A percentile compares a stretch with the other conserved stretches of the same genome.
Evolutionary conservation across 768 basidiomycete genomes (phyloP).

Genomic region (Mycena rosella): DNA sequence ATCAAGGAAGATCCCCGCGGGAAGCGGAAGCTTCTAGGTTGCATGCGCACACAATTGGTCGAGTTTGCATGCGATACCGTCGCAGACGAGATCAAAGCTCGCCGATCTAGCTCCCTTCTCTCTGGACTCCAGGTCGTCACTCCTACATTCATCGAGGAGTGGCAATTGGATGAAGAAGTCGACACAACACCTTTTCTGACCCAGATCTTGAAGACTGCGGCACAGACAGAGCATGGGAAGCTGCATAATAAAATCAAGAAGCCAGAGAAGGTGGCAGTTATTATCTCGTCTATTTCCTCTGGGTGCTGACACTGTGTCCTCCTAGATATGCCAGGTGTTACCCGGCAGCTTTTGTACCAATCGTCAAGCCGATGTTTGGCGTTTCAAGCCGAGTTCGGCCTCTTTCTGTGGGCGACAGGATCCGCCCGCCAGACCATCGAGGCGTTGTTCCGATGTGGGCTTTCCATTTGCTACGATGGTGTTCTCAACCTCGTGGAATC

Average conservation of each 20-base stretch:
- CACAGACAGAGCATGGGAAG: slow-evolving; percentile 11
- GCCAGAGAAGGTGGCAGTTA: neutral
- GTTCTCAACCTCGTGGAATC: slow-evolving; percentile 23
- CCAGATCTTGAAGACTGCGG: slow-evolving; percentile 1
- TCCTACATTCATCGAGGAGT: slow-evolving; percentile 2
- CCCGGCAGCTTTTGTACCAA: neutral
- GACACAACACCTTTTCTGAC: slow-evolving; percentile 5
- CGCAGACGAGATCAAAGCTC: neutral
- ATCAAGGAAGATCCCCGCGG: slow-evolving; percentile 2
- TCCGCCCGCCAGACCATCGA: slow-evolving; percentile 31
- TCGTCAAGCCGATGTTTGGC: slow-evolving; percentile 20
- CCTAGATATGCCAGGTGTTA: slow-evolving; percentile 18
- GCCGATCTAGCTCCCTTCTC: neutral
- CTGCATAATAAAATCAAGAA: slow-evolving; percentile 5
- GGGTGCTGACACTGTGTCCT: too few species aligned
- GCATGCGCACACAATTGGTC: neutral
- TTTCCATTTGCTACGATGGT: slow-evolving; percentile 33
- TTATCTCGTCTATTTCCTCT: neutral
- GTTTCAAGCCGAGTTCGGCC: slow-evolving; percentile 25
- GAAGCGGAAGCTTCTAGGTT: neutral
- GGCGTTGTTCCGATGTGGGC: slow-evolving; percentile 22
- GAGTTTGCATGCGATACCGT: slow-evolving; percentile 1
- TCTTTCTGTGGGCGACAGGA: slow-evolving; percentile 32
- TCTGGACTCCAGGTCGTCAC: slow-evolving; percentile 1
- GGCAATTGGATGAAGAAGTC: slow-evolving; percentile 10